Conservation (phyloP, 2,329 filamentous ascomycete species). For the Scorias spongiosa region DNA sequence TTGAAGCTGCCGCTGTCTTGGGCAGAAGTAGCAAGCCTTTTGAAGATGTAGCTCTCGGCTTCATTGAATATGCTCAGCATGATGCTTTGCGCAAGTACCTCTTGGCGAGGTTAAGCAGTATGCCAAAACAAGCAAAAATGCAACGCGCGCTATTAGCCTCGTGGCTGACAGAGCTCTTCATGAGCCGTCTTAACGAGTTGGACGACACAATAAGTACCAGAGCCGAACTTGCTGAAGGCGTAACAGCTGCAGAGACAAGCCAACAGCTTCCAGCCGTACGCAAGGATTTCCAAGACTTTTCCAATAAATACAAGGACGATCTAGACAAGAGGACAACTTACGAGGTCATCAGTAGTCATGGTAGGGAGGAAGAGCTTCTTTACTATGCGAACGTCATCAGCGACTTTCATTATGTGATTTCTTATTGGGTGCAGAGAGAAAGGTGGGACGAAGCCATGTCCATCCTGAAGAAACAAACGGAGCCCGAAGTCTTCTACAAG, state of each 20-base stretch:
- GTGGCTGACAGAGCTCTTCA: conserved; percentile 92
- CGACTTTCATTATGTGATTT: conserved; percentile 87
- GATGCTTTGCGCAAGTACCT: conserved; percentile 87
- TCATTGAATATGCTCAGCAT: conserved; percentile 80
- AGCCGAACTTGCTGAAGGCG: conserved; percentile 55
- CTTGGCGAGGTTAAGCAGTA: conserved; percentile 62
- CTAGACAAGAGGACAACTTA: conserved; percentile 86
- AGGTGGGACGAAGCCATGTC: conserved; percentile 75
- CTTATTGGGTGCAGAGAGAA: conserved; percentile 95
- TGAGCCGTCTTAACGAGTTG: conserved; percentile 88
- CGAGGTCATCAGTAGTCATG: conserved; percentile 90
- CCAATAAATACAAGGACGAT: conserved; percentile 69
- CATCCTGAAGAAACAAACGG: conserved; percentile 84
- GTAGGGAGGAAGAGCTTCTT: conserved; percentile 79
- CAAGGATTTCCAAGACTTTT: conserved; percentile 77
- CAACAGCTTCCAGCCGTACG: conserved; percentile 56
- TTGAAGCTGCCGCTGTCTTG: conserved; percentile 78
- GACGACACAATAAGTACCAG: conserved; percentile 89
- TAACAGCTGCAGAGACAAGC: conserved; percentile 49
- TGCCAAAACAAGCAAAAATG: conserved; percentile 77
- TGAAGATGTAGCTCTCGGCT: conserved; percentile 80
- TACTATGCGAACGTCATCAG: conserved; percentile 79
- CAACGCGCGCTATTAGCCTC: conserved; percentile 89
- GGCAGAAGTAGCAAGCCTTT: conserved; percentile 94
- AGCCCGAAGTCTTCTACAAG: conserved; percentile 85